Percentiles rank a stretch among this genome's conserved stretches.
Conservation (phyloP, 768 basidiomycete genomes). For the Pleurotus giganteus region DNA sequence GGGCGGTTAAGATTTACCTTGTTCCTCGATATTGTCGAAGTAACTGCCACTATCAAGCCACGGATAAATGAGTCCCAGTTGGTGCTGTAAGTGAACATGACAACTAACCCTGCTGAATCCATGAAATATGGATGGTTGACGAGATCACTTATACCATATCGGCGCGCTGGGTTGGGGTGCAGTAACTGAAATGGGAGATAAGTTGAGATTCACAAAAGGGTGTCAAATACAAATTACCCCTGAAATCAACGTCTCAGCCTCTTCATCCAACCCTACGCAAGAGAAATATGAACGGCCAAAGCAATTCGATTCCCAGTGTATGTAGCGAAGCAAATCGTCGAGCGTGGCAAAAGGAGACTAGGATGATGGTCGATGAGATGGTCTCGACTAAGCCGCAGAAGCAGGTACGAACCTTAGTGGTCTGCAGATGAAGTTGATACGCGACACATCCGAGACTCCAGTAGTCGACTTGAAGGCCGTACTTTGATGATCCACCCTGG, state of each 20-base stretch:
- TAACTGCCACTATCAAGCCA: neutral
- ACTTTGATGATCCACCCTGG: slow-evolving; percentile 15
- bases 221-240: no score
- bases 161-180: slow-evolving; percentile 13
- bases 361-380: neutral
- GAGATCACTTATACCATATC: slow-evolving; percentile 19
- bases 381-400: neutral
- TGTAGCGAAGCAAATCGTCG: neutral
- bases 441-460: slow-evolving; percentile 41
- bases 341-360: neutral
- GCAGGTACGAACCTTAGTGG: slow-evolving; percentile 20
- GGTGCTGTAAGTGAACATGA: neutral
- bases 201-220: no score
- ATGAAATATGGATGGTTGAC: slow-evolving; percentile 23
- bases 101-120: slow-evolving; percentile 16
- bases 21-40: neutral
- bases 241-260: slow-evolving; percentile 24
- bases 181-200: no score
- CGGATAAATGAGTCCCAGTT: neutral
- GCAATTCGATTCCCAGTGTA: neutral
- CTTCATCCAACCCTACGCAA: slow-evolving; percentile 19
- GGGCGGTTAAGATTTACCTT: neutral
- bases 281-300: slow-evolving; percentile 20
- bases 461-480: slow-evolving; percentile 35
- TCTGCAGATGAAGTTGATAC: slow-evolving; percentile 33